Evolutionary conservation across 352 stramenopile species (phyloP).

Genomic region (Aphanomyces stellatus): DNA sequence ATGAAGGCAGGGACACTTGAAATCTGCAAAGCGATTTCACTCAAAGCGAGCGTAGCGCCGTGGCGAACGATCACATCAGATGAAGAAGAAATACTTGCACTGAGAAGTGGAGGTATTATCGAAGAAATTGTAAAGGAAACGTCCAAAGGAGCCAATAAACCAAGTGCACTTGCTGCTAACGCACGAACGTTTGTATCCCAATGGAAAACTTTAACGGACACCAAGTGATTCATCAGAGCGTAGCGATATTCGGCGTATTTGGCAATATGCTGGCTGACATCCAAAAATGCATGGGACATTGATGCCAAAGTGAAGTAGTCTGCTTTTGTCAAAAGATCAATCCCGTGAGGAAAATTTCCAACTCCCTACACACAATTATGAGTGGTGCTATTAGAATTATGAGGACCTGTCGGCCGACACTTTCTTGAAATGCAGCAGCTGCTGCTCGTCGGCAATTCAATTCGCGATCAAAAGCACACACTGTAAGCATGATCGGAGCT

Average conservation of each 20-base stretch:
- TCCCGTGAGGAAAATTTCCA: conserved; percentile 94
- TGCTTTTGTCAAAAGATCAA: conserved; percentile 93
- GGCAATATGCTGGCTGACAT: conserved; percentile 88
- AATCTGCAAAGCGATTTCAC: conserved; percentile 66
- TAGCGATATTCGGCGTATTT: conserved; percentile 85
- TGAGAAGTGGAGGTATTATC: conserved; percentile 82
- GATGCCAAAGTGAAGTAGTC: conserved; percentile 97
- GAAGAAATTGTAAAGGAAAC: conserved; percentile 47
- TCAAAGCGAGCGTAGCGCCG: conserved; percentile 87
- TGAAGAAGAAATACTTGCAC: conserved; percentile 64
- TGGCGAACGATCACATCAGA: conserved; percentile 90
- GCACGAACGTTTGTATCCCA: conserved; percentile 92
- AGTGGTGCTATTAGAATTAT: background rate
- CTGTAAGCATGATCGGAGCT: conserved; percentile 88
- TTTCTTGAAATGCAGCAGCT: conserved; percentile 96
- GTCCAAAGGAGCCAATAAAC: conserved; percentile 80
- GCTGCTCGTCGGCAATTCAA: conserved; percentile 97
- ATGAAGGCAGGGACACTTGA: conserved; percentile 45
- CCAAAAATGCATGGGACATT: conserved; percentile 86
- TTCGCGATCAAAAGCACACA: conserved; percentile 96
- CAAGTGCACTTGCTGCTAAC: conserved; percentile 83
- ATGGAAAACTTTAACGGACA: conserved; percentile 88
- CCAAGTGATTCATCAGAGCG: conserved; percentile 71
- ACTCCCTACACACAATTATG: conserved; percentile 53
- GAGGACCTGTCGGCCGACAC: conserved; percentile 80